Conservation (phyloP, 2,329 filamentous ascomycete genomes). For the Fusarium euwallaceae region DNA sequence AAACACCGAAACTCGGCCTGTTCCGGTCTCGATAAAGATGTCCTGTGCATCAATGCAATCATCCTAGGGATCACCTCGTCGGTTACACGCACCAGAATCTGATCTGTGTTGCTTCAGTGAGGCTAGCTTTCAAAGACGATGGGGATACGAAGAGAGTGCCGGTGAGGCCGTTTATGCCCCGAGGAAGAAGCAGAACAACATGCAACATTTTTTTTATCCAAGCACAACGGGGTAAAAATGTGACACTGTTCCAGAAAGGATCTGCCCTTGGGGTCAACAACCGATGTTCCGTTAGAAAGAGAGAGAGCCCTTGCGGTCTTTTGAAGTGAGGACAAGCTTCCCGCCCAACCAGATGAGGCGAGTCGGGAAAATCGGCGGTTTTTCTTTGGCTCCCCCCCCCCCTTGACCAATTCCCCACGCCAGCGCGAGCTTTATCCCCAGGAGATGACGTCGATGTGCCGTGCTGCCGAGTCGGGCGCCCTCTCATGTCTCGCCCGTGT, state of each 20-base stretch:
- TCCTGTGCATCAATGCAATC: constrained; percentile 30
- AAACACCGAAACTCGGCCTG: constrained; percentile 32
- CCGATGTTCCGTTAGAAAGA: background rate
- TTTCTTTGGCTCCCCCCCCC: constrained; percentile 12
- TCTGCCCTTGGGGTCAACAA: background rate
- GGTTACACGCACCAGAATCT: constrained; percentile 21
- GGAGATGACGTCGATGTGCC: constrained; percentile 47
- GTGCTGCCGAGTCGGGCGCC: constrained; percentile 40
- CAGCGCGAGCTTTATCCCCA: constrained; percentile 19
- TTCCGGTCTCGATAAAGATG: constrained; percentile 4
- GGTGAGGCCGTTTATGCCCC: constrained; percentile 16
- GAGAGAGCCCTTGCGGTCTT: background rate
- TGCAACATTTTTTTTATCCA: background rate
- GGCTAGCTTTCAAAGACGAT: constrained; percentile 15
- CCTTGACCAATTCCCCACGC: constrained; percentile 41
- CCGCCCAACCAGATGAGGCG: constrained; percentile 22
- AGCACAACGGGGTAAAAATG: constrained; percentile 10
- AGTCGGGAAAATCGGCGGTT: constrained; percentile 47
- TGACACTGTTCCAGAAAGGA: constrained; percentile 24
- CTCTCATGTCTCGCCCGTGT: constrained; percentile 18
- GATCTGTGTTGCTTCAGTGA: constrained; percentile 27
- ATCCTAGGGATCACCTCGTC: constrained; percentile 21
- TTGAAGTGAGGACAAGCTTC: constrained; percentile 28
- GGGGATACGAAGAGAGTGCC: constrained; percentile 29
- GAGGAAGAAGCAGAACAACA: background rate